Evolutionary conservation across 257 asterid genomes (phyloP).

Genomic region (Solanum boliviense): DNA sequence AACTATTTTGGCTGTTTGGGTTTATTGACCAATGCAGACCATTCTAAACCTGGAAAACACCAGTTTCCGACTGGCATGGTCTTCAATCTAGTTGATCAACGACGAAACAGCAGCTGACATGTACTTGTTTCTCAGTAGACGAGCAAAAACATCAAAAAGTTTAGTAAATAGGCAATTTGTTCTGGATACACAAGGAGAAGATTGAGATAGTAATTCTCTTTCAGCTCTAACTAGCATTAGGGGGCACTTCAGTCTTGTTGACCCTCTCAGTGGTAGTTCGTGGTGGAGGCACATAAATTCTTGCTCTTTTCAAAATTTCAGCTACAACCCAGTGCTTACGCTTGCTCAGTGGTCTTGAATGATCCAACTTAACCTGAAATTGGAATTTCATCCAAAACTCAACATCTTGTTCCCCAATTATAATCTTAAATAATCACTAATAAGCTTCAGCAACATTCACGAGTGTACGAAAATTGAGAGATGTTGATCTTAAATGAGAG

Average conservation of each 20-base stretch:
- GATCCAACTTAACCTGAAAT: conserved; percentile 69
- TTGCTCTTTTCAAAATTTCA: conserved; percentile 73
- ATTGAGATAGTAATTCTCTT: neutral
- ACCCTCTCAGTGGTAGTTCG: neutral
- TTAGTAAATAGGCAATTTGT: neutral
- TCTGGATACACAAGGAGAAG: neutral
- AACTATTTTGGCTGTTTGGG: neutral
- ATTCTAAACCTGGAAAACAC: neutral
- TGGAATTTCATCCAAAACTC: neutral
- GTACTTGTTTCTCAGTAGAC: neutral
- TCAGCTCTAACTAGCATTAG: conserved; percentile 9
- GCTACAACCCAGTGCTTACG: conserved; percentile 66
- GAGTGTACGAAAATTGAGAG: neutral
- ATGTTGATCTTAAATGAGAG: neutral
- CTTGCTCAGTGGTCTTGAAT: conserved; percentile 86
- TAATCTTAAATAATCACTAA: no score
- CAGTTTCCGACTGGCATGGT: neutral
- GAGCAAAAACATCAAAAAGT: neutral
- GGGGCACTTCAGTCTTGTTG: conserved; percentile 8
- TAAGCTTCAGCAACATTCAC: neutral
- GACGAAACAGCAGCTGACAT: neutral
- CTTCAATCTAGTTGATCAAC: neutral
- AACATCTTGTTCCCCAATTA: neutral
- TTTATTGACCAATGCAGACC: neutral
- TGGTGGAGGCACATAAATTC: conserved; percentile 41